phyloP scores from a whole-genome alignment of 1,139 yeast species.

The Petasospora fabianii region DNA sequence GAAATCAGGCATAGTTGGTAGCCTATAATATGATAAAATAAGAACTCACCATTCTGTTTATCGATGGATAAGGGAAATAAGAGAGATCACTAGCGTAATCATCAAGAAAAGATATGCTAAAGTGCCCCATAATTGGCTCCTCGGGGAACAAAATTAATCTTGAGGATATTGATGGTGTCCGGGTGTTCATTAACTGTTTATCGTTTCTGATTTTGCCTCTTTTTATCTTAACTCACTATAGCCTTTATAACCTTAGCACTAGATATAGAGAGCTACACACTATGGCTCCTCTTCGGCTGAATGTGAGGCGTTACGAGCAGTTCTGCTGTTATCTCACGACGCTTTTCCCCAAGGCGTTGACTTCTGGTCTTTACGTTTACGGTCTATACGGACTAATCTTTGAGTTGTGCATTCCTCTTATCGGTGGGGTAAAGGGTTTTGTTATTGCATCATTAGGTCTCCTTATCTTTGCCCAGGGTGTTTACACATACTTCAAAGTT shows the following conservation, averaged over 20 bases:
- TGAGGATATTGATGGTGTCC: slow-evolving; percentile 1
- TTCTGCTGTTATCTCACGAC: slow-evolving; percentile 41
- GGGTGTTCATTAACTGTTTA: neutral
- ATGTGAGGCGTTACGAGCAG: slow-evolving; percentile 9
- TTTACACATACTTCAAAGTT: slow-evolving; percentile 51
- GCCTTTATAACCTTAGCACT: neutral
- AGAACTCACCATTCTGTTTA: too few species aligned
- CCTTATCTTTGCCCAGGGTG: slow-evolving; percentile 24
- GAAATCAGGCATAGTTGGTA: too few species aligned
- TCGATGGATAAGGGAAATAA: too few species aligned
- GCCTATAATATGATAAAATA: too few species aligned
- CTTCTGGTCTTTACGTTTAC: slow-evolving; percentile 54
- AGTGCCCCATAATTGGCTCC: too few species aligned
- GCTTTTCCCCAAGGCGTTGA: slow-evolving; percentile 58
- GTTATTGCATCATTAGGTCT: slow-evolving; percentile 17
- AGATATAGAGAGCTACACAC: neutral
- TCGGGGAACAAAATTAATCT: too few species aligned
- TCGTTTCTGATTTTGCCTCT: neutral
- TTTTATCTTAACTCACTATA: neutral
- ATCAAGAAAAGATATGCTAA: too few species aligned
- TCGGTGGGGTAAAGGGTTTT: slow-evolving; percentile 25
- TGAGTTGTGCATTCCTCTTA: slow-evolving; percentile 26
- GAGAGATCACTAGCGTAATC: neutral
- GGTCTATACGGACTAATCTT: slow-evolving; percentile 44
- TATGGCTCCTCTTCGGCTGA: slow-evolving; percentile 5